phyloP scores from a whole-genome alignment of 176 grass and related monocot genomes.

The Oryza glaberrima region DNA sequence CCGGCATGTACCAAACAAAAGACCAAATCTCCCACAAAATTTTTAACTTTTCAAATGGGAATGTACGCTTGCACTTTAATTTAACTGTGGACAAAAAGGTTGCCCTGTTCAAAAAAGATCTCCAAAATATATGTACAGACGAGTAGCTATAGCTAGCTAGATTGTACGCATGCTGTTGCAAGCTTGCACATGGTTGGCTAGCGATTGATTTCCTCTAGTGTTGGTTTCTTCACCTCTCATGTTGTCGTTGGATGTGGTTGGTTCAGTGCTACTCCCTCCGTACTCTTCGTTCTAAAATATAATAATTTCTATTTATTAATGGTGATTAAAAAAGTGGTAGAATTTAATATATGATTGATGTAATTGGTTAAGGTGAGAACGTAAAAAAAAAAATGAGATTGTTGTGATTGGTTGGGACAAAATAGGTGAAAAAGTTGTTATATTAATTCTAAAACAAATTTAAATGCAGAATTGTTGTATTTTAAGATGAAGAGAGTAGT shows the following conservation, averaged over 20 bases:
- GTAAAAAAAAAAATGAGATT: too few relatives aligned
- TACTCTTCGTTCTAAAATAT: too few relatives aligned
- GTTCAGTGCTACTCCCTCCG: not conserved
- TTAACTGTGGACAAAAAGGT: not conserved
- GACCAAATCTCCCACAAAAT: not conserved
- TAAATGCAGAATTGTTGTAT: too few relatives aligned
- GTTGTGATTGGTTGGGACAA: too few relatives aligned
- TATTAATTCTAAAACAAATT: too few relatives aligned
- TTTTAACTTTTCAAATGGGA: not conserved
- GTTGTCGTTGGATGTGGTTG: slow-evolving; percentile 19
- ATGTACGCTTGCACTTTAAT: not conserved
- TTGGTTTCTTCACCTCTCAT: slow-evolving; percentile 20
- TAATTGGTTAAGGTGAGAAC: too few relatives aligned
- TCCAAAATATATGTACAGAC: not conserved
- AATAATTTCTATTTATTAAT: too few relatives aligned
- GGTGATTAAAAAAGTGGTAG: too few relatives aligned
- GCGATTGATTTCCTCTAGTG: not conserved
- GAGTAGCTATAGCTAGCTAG: not conserved
- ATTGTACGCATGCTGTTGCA: slow-evolving; percentile 35
- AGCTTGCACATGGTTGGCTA: slow-evolving; percentile 28
- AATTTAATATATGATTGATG: too few relatives aligned
- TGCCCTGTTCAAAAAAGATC: not conserved
- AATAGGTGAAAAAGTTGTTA: too few relatives aligned
- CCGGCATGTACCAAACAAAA: slow-evolving; percentile 27
- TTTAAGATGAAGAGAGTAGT: not conserved